Evolutionary conservation across 2,329 filamentous ascomycete species (phyloP), one percentile per base, ranked within the genome.

Genomic region (Diaporthe ampelina): DNA sequence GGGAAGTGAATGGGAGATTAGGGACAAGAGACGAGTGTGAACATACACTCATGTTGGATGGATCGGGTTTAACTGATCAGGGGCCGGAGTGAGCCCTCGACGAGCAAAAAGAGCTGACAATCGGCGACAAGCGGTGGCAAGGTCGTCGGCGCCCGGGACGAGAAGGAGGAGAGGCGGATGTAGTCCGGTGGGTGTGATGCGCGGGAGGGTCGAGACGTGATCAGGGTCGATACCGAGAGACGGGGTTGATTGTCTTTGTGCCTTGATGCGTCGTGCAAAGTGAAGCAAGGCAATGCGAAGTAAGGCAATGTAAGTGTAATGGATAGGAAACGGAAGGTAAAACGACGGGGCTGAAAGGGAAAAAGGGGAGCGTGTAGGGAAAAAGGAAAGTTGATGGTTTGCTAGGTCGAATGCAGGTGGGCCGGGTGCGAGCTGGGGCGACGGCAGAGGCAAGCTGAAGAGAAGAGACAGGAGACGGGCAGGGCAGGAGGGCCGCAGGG

Each of bases 31-130:
- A 75, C 73, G 77, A 71, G 78, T 78, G 83, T 81, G 83, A 81
- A 87, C 86, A 85, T 81, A 88, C 86, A 83, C 86, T 88, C 86
- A 88, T 88, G 77, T 80, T 86, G 81, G 67, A 59, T 58, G 35
- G n/a, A 59, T n/a, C 19, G 21, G 37, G 29, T 29, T 45, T 37
- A 35, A 52, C 37, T 50, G 26, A 45, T 52, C 29, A 48, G 58
- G 32, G 76, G 61, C 54, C 54, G 68, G 76, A 61, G 45, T 67
- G 43, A 58, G 35, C 67, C 40, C 67, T 74, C 57, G 68, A 26
- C 26, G 32, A 32, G 63, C 29, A 40, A 15, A 17, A 3, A 19
- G 45, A 68, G 48, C 32, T 54, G 48, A 24, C 48, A 15, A 26
- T 68, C n/a, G 32, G 63, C 63, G 63, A 68, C 63, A 26, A 40